Conservation (phyloP, 192 early-diverging fungal genomes). For the Coemansia sp. region DNA sequence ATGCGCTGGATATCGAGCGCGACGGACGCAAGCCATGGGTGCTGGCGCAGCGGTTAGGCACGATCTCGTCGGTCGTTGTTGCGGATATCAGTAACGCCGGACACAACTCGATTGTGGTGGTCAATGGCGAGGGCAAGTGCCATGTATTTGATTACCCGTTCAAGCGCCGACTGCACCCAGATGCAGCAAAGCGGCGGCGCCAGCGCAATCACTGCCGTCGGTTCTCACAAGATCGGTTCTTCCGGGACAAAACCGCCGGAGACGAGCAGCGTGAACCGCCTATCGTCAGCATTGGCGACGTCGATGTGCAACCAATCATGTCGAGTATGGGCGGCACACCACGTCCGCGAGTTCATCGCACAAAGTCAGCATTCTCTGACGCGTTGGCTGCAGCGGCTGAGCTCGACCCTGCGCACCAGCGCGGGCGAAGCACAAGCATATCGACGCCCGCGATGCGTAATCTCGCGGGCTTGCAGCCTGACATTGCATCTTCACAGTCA, state of each 20-base stretch:
- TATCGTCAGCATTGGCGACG: constrained; percentile 1
- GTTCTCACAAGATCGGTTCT: constrained; percentile 52
- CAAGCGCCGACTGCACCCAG: constrained; percentile 44
- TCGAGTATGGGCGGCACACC: not conserved
- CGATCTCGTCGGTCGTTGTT: constrained; percentile 48
- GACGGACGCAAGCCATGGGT: constrained; percentile 56
- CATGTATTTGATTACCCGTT: constrained; percentile 54
- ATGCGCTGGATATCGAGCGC: constrained; percentile 52
- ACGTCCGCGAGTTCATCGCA: constrained; percentile 12
- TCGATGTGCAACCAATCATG: not conserved
- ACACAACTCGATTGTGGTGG: constrained; percentile 50
- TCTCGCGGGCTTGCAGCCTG: not conserved
- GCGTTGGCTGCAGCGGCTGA: not conserved
- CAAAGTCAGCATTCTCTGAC: not conserved
- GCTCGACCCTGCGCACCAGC: not conserved
- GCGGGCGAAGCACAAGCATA: constrained; percentile 12
- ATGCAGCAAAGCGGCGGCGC: constrained; percentile 34
- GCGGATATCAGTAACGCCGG: constrained; percentile 50
- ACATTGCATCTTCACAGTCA: constrained; percentile 6
- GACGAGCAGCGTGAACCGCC: constrained; percentile 5
- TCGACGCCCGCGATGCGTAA: constrained; percentile 24
- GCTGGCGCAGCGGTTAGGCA: constrained; percentile 51
- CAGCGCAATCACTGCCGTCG: constrained; percentile 49
- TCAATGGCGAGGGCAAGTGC: constrained; percentile 54
- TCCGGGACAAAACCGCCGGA: constrained; percentile 28